These are phyloP conservation scores for Aspergillus luchuensis DNA, from an alignment of 2,329 filamentous ascomycete genomes.

Conservation along the genomic window DNA sequence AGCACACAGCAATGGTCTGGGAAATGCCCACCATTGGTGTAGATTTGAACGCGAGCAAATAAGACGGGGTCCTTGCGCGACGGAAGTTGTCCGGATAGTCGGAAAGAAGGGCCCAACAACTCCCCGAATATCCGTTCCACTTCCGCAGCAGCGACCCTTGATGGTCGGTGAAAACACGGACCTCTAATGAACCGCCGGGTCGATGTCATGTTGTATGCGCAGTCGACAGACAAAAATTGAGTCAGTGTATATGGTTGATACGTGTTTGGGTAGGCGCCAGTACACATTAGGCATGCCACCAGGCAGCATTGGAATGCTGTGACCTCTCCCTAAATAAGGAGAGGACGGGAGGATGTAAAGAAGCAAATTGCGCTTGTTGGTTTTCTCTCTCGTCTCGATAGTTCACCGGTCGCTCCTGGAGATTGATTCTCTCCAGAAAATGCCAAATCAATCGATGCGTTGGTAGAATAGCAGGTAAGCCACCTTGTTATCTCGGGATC, in stretches of 20 bases:
- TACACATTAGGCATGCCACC: neutral
- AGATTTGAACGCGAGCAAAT: conserved; percentile 5
- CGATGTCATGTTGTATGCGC: conserved; percentile 4
- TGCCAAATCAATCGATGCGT: conserved; percentile 55
- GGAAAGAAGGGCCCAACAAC: neutral
- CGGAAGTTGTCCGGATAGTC: neutral
- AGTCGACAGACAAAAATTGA: neutral
- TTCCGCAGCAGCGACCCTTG: neutral
- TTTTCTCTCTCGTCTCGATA: neutral
- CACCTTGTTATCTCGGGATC: conserved; percentile 88
- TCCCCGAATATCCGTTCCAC: neutral
- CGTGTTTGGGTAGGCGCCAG: neutral
- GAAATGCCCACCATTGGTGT: conserved; percentile 5
- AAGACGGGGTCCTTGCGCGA: neutral
- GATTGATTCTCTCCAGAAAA: neutral
- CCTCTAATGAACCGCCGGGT: neutral
- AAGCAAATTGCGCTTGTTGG: neutral
- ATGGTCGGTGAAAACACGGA: neutral
- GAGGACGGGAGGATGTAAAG: neutral
- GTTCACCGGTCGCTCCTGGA: neutral
- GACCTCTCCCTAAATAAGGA: neutral
- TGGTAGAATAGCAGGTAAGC: conserved; percentile 97
- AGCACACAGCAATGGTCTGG: conserved; percentile 4
- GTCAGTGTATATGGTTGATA: neutral
- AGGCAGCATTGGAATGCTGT: neutral